A percentile compares a stretch with the other conserved stretches of the same genome.
Conservation (phyloP, 176 grass and related monocot species). For the Carex kokanica region DNA sequence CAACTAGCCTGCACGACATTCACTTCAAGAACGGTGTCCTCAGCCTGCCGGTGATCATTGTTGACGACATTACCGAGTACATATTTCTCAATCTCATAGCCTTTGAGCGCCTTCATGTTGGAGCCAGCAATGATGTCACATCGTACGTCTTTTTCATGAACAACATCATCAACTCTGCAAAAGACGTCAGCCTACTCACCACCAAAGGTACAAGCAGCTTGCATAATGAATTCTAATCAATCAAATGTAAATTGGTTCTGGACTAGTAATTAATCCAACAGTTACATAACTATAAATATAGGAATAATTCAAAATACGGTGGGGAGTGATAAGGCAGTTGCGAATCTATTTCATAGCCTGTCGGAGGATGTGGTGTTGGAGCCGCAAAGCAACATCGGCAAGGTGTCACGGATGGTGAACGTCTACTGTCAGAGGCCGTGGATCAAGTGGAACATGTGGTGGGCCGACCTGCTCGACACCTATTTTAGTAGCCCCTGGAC, state of each 20-base stretch:
- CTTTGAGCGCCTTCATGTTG: conserved; percentile 74
- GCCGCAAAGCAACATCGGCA: conserved; percentile 43
- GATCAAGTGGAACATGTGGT: conserved; percentile 43
- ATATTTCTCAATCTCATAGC: conserved; percentile 89
- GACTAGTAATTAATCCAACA: background rate
- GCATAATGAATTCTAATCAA: background rate
- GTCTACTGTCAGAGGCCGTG: conserved; percentile 50
- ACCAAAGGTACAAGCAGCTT: conserved; percentile 23
- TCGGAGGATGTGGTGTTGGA: conserved; percentile 69
- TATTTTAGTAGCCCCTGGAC: conserved; percentile 82
- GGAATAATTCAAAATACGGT: conserved; percentile 64
- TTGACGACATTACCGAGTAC: conserved; percentile 79
- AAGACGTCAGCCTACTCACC: conserved; percentile 66
- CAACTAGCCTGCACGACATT: conserved; percentile 52
- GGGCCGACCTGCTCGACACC: conserved; percentile 60
- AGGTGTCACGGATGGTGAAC: conserved; percentile 53
- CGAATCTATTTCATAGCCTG: conserved; percentile 66
- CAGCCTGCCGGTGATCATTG: conserved; percentile 42
- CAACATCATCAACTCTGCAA: conserved; percentile 67
- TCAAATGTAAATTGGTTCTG: background rate
- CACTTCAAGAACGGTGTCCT: conserved; percentile 49
- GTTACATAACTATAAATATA: background rate
- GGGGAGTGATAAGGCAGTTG: conserved; percentile 70
- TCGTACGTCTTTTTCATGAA: conserved; percentile 95
- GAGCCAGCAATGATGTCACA: conserved; percentile 68